phyloP scores from a whole-genome alignment of 2,329 filamentous ascomycete genomes.

The Neonectria neomacrospora region DNA sequence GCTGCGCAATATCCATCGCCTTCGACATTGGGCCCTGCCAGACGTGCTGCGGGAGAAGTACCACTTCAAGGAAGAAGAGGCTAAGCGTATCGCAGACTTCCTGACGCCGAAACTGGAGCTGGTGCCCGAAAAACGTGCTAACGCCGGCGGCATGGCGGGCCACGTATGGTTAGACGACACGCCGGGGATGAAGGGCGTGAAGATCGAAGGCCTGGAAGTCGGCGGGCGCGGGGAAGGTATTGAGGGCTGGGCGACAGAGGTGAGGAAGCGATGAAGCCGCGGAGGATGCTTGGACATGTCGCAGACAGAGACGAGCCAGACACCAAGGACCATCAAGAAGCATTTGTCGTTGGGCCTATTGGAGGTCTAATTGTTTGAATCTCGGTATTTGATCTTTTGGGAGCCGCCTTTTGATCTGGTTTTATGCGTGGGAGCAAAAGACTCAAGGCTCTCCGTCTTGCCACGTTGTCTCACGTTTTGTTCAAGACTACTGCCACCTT shows the following conservation, averaged over 20 bases:
- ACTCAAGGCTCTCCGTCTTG: slow-evolving; percentile 16
- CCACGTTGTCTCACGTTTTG: slow-evolving; percentile 8
- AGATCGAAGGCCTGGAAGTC: slow-evolving; percentile 77
- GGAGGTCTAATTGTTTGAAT: slow-evolving; percentile 33
- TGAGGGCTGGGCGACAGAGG: slow-evolving; percentile 90
- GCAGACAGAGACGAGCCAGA: slow-evolving; percentile 30
- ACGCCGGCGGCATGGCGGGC: slow-evolving; percentile 93
- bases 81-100: slow-evolving; percentile 82
- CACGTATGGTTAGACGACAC: slow-evolving; percentile 87
- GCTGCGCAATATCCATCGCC: slow-evolving; percentile 93
- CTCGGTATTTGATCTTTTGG: slow-evolving; percentile 24
- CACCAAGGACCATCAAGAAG: slow-evolving; percentile 22
- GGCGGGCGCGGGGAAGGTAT: slow-evolving; percentile 91
- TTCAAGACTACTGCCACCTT: slow-evolving; percentile 20
- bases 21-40: slow-evolving; percentile 94
- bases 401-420: slow-evolving; percentile 26
- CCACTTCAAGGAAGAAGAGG: slow-evolving; percentile 87
- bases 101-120: slow-evolving; percentile 91
- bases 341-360: slow-evolving; percentile 20
- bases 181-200: slow-evolving; percentile 85
- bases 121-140: slow-evolving; percentile 87
- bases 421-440: slow-evolving; percentile 28
- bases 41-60: slow-evolving; percentile 97
- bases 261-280: slow-evolving; percentile 77
- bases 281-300: slow-evolving; percentile 34